These are phyloP conservation scores for Hydnum rufescens DNA, from an alignment of 768 basidiomycete genomes.

Conservation along the genomic window DNA sequence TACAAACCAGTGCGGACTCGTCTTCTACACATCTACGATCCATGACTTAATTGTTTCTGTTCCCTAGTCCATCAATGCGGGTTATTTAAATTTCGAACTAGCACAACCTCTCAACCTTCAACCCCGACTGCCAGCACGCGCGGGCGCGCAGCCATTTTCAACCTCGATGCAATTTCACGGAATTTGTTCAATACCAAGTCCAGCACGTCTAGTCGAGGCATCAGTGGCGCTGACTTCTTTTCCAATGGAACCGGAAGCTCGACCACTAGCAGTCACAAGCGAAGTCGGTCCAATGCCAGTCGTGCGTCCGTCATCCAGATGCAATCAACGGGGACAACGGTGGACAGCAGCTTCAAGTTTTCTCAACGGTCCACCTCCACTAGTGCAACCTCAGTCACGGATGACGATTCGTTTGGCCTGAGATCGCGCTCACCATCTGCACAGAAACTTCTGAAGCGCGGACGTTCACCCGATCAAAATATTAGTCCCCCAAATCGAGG, in stretches of 20 bases:
- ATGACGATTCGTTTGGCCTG: constrained; percentile 34
- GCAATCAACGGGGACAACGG: constrained; percentile 40
- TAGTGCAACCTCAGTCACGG: constrained; percentile 33
- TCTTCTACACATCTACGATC: background rate
- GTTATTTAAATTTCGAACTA: constrained; percentile 71
- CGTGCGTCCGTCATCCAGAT: constrained; percentile 35
- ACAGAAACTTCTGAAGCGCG: constrained; percentile 19
- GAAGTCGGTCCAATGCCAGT: constrained; percentile 47
- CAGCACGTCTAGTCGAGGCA: constrained; percentile 8
- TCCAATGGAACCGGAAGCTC: constrained; percentile 32
- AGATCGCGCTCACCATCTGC: constrained; percentile 12
- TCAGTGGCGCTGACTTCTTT: constrained; percentile 48
- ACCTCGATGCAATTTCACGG: constrained; percentile 74
- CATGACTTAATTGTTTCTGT: too few relatives aligned
- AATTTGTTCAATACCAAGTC: constrained; percentile 61
- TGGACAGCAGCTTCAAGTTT: constrained; percentile 46
- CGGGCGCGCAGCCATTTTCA: constrained; percentile 58
- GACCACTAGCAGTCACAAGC: constrained; percentile 28
- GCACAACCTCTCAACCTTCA: constrained; percentile 53
- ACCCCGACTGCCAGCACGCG: constrained; percentile 56
- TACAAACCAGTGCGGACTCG: constrained; percentile 46
- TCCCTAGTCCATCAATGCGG: constrained; percentile 66
- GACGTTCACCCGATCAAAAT: constrained; percentile 18
- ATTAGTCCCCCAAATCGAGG: constrained; percentile 6
- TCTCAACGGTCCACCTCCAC: constrained; percentile 54